Evolutionary conservation across 1,284 basidiomycete genomes (phyloP).

Genomic region (Tylopilus orsonianus): DNA sequence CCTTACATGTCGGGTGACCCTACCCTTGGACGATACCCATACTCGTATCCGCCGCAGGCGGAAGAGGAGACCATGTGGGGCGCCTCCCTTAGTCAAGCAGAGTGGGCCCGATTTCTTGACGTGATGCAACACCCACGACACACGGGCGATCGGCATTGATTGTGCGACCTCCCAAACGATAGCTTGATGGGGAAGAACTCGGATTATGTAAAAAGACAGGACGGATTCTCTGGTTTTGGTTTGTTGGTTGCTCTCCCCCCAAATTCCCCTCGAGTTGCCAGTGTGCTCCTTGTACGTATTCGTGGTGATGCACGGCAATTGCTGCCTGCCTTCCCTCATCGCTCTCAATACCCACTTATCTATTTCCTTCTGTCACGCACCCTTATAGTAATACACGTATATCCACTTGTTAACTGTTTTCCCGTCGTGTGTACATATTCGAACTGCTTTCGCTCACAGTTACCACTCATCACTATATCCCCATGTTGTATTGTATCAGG

Average conservation of each 20-base stretch:
- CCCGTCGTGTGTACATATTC: constrained; percentile 16
- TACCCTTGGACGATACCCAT: constrained; percentile 28
- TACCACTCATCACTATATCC: constrained; percentile 18
- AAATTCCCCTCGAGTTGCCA: constrained; percentile 19
- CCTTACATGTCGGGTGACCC: constrained; percentile 29
- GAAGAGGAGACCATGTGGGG: constrained; percentile 60
- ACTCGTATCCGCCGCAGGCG: constrained; percentile 38
- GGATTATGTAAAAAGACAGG: constrained; percentile 33
- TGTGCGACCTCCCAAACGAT: constrained; percentile 12
- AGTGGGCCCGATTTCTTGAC: constrained; percentile 51
- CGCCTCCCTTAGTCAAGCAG: constrained; percentile 56
- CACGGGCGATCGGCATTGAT: constrained; percentile 31
- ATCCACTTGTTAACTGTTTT: constrained; percentile 19
- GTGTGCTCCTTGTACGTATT: constrained; percentile 28
- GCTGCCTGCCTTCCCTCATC: constrained; percentile 7
- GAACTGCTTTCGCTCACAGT: constrained; percentile 7
- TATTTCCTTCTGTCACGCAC: constrained; percentile 16
- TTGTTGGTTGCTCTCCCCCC: constrained; percentile 14
- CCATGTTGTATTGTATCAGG: constrained; percentile 28
- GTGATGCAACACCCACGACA: constrained; percentile 44
- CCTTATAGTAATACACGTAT: constrained; percentile 16
- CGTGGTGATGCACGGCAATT: constrained; percentile 21
- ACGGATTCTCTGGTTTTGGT: constrained; percentile 28
- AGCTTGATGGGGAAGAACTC: constrained; percentile 11
- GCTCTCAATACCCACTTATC: constrained; percentile 13